A percentile compares a stretch with the other conserved stretches of the same genome.
These are phyloP conservation scores for Hymenoscyphus occultus DNA, from an alignment of 2,329 filamentous ascomycete genomes.

Conservation along the genomic window DNA sequence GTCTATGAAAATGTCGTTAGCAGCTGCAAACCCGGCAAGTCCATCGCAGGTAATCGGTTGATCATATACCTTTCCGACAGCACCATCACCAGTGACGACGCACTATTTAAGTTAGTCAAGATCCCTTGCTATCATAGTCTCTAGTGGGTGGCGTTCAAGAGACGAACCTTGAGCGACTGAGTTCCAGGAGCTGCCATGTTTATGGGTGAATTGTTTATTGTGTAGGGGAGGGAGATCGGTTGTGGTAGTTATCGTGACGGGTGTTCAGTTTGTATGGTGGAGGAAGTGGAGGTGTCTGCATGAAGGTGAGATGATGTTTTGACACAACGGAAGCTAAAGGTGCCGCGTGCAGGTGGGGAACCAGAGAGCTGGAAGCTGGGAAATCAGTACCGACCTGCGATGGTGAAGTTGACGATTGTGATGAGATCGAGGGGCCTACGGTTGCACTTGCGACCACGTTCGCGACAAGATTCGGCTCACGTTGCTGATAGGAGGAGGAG, in stretches of 20 bases:
- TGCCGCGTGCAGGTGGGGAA: conserved; percentile 21
- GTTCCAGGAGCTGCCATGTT: conserved; percentile 72
- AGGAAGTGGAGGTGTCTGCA: conserved; percentile 27
- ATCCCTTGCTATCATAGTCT: conserved; percentile 19
- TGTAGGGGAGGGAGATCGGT: conserved; percentile 1
- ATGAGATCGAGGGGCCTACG: not conserved
- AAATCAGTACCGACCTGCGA: not conserved
- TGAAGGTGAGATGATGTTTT: conserved; percentile 29
- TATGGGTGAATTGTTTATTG: conserved; percentile 18
- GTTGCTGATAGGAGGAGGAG: not conserved
- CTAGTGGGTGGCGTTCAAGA: not conserved
- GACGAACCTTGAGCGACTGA: conserved; percentile 79
- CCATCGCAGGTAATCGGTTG: not conserved
- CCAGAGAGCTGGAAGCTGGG: not conserved
- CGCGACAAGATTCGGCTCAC: not conserved
- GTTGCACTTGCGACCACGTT: no score
- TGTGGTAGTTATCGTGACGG: conserved; percentile 20
- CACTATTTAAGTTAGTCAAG: conserved; percentile 56
- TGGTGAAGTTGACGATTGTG: conserved; percentile 3
- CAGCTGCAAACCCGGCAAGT: not conserved
- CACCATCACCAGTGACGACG: conserved; percentile 98
- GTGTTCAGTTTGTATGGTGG: conserved; percentile 16
- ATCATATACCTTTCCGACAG: conserved; percentile 84
- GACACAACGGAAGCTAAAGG: conserved; percentile 30
- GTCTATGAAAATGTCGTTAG: conserved; percentile 57